Conservation (phyloP, 495 filamentous ascomycete species). For the Glarea lozoyensis region DNA sequence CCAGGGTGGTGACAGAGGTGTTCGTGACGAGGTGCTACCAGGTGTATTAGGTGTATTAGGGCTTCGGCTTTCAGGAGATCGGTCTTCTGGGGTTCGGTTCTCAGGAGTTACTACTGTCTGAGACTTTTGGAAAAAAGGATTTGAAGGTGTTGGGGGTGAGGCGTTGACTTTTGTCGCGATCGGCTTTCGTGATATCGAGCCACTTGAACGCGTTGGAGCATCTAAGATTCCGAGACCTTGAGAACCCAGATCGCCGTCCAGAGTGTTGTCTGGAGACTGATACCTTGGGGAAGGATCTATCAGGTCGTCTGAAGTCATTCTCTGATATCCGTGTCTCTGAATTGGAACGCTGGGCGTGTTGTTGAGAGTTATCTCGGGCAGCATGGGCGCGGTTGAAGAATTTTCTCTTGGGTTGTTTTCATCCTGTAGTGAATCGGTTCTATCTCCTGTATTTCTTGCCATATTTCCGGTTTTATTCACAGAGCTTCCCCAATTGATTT, state of each 20-base stretch:
- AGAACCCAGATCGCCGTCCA: not conserved
- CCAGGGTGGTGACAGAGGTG: not conserved
- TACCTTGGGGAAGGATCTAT: not conserved
- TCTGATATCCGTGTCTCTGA: not conserved
- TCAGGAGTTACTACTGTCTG: not conserved
- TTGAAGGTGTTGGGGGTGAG: not conserved
- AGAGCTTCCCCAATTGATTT: too few species aligned
- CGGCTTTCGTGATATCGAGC: not conserved
- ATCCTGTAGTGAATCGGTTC: too few species aligned
- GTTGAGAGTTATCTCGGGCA: too few species aligned
- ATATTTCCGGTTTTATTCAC: too few species aligned
- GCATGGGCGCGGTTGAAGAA: too few species aligned
- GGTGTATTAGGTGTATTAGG: too few species aligned
- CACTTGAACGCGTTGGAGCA: not conserved
- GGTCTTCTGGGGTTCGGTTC: too few species aligned
- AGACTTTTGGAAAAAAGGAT: not conserved
- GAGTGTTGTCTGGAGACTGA: not conserved
- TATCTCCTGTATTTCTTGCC: too few species aligned
- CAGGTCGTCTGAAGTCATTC: not conserved
- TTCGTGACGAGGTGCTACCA: not conserved
- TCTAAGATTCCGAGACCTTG: not conserved
- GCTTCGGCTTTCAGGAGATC: too few species aligned
- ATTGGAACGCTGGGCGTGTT: too few species aligned
- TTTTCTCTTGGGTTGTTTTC: too few species aligned
- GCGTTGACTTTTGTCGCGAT: too few species aligned